Conservation (phyloP, 306 rosid genomes). For the Hippophae gyantsensis region DNA sequence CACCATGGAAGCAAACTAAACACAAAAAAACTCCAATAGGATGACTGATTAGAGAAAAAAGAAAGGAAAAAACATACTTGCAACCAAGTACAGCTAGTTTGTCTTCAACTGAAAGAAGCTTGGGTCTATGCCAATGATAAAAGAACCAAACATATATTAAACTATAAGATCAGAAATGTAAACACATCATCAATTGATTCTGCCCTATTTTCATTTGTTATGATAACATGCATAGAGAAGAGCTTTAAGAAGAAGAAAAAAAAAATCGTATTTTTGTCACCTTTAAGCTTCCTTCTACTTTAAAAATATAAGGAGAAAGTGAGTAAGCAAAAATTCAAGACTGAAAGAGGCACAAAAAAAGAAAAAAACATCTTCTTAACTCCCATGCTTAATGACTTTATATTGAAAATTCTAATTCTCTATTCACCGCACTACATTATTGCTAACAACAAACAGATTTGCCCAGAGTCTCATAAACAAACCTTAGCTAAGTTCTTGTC, state of each 20-base stretch:
- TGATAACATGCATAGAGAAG: too few relatives aligned
- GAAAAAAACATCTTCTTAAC: not conserved
- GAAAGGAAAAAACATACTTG: constrained; percentile 37
- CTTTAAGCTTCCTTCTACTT: too few relatives aligned
- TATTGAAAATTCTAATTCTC: not conserved
- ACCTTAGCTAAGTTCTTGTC: constrained; percentile 66
- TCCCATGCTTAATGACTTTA: too few relatives aligned
- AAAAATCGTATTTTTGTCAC: not conserved
- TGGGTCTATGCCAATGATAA: constrained; percentile 54
- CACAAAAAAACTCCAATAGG: constrained; percentile 2
- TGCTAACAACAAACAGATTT: not conserved
- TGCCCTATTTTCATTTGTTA: not conserved
- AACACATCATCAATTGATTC: not conserved
- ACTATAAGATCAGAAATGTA: not conserved
- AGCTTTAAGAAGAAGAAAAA: not conserved
- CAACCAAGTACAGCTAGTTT: constrained; percentile 77
- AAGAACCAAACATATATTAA: not conserved
- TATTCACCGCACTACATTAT: not conserved
- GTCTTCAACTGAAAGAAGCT: constrained; percentile 76
- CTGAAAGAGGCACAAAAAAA: not conserved
- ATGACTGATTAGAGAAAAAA: not conserved
- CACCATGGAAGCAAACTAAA: constrained; percentile 2
- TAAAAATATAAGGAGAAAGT: not conserved
- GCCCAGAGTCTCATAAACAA: not conserved
- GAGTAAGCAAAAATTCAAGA: not conserved